A percentile compares a stretch with the other conserved stretches of the same genome.
These are phyloP conservation scores for Leccinum subtestaceum DNA, from an alignment of 768 basidiomycete genomes.

Conservation along the genomic window DNA sequence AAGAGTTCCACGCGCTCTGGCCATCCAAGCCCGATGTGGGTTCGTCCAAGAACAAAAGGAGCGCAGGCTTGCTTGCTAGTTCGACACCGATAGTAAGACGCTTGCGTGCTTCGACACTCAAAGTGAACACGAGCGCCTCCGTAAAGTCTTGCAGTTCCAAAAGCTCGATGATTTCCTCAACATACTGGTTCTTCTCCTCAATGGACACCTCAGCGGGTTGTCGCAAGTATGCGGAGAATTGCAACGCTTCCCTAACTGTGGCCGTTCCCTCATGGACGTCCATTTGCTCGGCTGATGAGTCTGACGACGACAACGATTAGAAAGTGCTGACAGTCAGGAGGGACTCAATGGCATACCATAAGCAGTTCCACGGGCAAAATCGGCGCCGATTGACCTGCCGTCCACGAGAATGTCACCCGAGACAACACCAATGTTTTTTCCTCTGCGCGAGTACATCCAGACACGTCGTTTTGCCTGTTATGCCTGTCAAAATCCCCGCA, in stretches of 20 bases:
- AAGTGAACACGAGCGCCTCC: slow-evolving; percentile 75
- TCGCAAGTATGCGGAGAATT: slow-evolving; percentile 81
- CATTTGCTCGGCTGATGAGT: slow-evolving; percentile 79
- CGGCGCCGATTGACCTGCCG: slow-evolving; percentile 55
- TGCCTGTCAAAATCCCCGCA: slow-evolving; percentile 1
- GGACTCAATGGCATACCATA: slow-evolving; percentile 50
- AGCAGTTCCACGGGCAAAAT: slow-evolving; percentile 68
- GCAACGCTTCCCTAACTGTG: slow-evolving; percentile 81
- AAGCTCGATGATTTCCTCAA: slow-evolving; percentile 80
- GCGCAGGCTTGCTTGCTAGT: slow-evolving; percentile 65
- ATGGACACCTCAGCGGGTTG: slow-evolving; percentile 66
- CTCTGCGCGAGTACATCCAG: slow-evolving; percentile 72
- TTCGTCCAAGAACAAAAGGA: slow-evolving; percentile 36
- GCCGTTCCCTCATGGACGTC: slow-evolving; percentile 82
- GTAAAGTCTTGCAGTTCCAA: slow-evolving; percentile 81
- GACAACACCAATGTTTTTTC: slow-evolving; percentile 67
- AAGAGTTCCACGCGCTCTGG: slow-evolving; percentile 81
- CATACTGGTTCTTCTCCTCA: slow-evolving; percentile 75
- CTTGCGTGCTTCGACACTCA: slow-evolving; percentile 71
- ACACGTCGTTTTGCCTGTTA: slow-evolving; percentile 70
- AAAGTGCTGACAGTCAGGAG: slow-evolving; percentile 14
- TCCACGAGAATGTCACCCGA: slow-evolving; percentile 64
- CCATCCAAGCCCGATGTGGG: slow-evolving; percentile 58
- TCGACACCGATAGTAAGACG: slow-evolving; percentile 91
- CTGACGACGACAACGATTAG: slow-evolving; percentile 21